Percentiles rank a stretch among this genome's conserved stretches.
phyloP scores from a whole-genome alignment of 768 basidiomycete genomes.

The Auricularia auricula-judae region DNA sequence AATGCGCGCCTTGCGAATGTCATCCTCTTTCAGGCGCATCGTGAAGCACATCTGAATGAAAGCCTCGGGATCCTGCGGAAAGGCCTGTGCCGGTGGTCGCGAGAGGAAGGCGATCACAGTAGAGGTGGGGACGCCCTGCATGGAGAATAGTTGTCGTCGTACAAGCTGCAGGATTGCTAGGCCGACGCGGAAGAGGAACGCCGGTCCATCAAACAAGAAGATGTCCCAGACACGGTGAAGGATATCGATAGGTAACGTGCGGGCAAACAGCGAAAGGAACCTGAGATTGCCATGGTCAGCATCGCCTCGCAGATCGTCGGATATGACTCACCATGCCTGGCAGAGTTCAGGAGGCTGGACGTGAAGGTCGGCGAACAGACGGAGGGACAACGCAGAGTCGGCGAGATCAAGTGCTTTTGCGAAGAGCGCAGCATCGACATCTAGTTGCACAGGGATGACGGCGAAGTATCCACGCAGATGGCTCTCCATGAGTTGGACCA shows the following conservation, averaged over 20 bases:
- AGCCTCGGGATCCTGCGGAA: slow-evolving; percentile 51
- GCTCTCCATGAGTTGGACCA: slow-evolving; percentile 75
- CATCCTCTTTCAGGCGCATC: slow-evolving; percentile 70
- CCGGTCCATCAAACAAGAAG: slow-evolving; percentile 68
- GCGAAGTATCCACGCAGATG: slow-evolving; percentile 75
- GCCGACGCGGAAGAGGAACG: slow-evolving; percentile 65
- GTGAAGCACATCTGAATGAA: slow-evolving; percentile 51
- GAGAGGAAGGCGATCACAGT: slow-evolving; percentile 36
- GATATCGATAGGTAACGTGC: slow-evolving; percentile 50
- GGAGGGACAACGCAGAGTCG: slow-evolving; percentile 51
- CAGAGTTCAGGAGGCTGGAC: slow-evolving; percentile 49
- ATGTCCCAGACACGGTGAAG: slow-evolving; percentile 74
- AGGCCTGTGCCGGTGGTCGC: slow-evolving; percentile 34
- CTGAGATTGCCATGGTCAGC: slow-evolving; percentile 22
- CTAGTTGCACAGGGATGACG: slow-evolving; percentile 45
- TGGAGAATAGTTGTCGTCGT: slow-evolving; percentile 44
- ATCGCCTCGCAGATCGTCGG: background rate
- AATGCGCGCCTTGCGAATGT: slow-evolving; percentile 59
- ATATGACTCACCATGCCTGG: slow-evolving; percentile 45
- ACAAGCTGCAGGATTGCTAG: slow-evolving; percentile 52
- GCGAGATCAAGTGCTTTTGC: slow-evolving; percentile 53
- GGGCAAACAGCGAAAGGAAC: slow-evolving; percentile 66
- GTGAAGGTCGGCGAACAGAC: slow-evolving; percentile 52
- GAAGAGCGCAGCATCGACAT: slow-evolving; percentile 67
- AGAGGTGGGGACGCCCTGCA: slow-evolving; percentile 24